Evolutionary conservation across 495 filamentous ascomycete species (phyloP).

Genomic region (Collariella sp.): DNA sequence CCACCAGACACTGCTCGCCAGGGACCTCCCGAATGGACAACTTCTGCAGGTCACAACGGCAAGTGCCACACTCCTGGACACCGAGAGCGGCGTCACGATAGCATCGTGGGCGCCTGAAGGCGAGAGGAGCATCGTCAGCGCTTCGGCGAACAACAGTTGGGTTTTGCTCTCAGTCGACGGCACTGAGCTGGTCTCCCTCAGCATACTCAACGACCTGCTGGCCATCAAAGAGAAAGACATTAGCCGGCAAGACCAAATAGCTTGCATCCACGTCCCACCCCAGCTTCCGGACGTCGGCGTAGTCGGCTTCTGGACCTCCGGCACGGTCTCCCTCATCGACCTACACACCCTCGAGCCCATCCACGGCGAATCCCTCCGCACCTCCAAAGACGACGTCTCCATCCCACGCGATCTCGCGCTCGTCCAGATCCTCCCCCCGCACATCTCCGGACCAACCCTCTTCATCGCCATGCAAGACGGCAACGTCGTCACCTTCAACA

Average conservation of each 20-base stretch:
- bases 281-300: slow-evolving; percentile 50
- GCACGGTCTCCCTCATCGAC: slow-evolving; percentile 61
- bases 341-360: slow-evolving; percentile 51
- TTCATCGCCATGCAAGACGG: slow-evolving; percentile 95
- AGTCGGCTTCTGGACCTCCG: slow-evolving; percentile 76
- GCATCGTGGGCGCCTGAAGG: slow-evolving; percentile 58
- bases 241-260: slow-evolving; percentile 61
- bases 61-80: slow-evolving; percentile 53
- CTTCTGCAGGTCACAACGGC: slow-evolving; percentile 72
- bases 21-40: slow-evolving; percentile 51
- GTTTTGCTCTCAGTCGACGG: slow-evolving; percentile 70
- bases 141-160: slow-evolving; percentile 58
- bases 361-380: slow-evolving; percentile 34
- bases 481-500: slow-evolving; percentile 74
- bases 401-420: slow-evolving; percentile 78
- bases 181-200: slow-evolving; percentile 54
- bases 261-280: slow-evolving; percentile 58
- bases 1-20: slow-evolving; percentile 64
- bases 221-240: slow-evolving; percentile 52
- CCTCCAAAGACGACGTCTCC: slow-evolving; percentile 57
- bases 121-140: slow-evolving; percentile 60
- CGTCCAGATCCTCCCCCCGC: slow-evolving; percentile 55
- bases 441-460: slow-evolving; percentile 52
- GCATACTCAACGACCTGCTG: slow-evolving; percentile 49
- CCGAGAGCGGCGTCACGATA: slow-evolving; percentile 58